Base-by-base conservation (phyloP, 208 protist genomes). In the Trypanosoma avium region DNA sequence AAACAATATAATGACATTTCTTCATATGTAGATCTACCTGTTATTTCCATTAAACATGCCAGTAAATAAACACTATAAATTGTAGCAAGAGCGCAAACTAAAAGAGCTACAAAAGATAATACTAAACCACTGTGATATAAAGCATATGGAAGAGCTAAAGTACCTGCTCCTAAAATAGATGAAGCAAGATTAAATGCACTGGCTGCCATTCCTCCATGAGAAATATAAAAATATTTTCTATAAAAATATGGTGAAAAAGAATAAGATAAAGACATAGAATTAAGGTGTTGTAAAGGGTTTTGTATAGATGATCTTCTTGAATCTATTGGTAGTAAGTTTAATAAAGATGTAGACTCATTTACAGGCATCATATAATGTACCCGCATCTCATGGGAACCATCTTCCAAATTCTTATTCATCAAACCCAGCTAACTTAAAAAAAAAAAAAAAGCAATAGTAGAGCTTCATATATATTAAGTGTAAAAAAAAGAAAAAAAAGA, bases 161-260 rank as follows among this genome's bases (percentile, higher is more conserved):
- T 78, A 21, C 86, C 84, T 2, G 89, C 89, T 6, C 89, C 85
- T 29, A 88, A 80, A 3, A 86, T 95, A 10, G 81, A 72, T 17
- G 81, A 92, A 12, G 81, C 78, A 30, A 95, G 61, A 66, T 95
- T 93, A 63, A 95, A 95, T 15, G 79, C 78, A 55, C 79, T 88
- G 4, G 84, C 82, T 29, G 73, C 32, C 70, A 95, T 78, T 10
- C 77, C 76, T 22, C 83, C 88, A 21, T 77, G 67, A 47, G 80
- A 74, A 17, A 79, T 60, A 73, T 82, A 81, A 74, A 81, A 88
- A 24, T 67, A 70, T 30, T 67, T 73, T 52, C 63, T 38, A 55
- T 82, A 67, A 40, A 85, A 82, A 40, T 86, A 70, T 2, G 78
- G 77, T 3, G 82, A 85, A 22, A 86, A 52, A 13, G 67, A 40